phyloP scores from a whole-genome alignment of 1,139 yeast species.

The Martiniozyma asiatica region DNA sequence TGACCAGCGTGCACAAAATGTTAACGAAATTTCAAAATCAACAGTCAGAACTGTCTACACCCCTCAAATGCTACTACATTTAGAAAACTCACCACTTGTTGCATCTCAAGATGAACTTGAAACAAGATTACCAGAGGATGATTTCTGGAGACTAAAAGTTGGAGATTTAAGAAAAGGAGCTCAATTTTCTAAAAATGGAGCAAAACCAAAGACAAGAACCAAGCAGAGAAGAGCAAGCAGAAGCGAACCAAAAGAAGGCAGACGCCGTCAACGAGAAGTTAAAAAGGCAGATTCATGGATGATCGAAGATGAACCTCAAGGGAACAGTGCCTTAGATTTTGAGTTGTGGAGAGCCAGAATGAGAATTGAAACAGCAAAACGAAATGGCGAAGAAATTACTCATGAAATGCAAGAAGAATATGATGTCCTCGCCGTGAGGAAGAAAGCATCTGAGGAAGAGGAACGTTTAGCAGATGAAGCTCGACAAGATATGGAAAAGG shows the following conservation, averaged over 20 bases:
- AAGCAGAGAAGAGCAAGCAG: not conserved
- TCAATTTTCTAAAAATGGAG: too few species aligned
- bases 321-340: slow-evolving; percentile 57
- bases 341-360: slow-evolving; percentile 58
- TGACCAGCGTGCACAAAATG: slow-evolving; percentile 17
- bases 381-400: slow-evolving; percentile 33
- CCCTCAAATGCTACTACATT: slow-evolving; percentile 24
- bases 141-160: slow-evolving; percentile 8
- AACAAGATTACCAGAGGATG: slow-evolving; percentile 7
- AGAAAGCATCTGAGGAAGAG: slow-evolving; percentile 5
- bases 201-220: too few species aligned
- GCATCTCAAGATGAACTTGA: slow-evolving; percentile 4
- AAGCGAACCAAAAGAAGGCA: slow-evolving; percentile 23
- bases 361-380: slow-evolving; percentile 43
- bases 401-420: slow-evolving; percentile 20
- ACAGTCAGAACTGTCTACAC: not conserved
- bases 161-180: not conserved
- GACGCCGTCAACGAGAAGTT: slow-evolving; percentile 9
- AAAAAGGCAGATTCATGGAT: slow-evolving; percentile 40
- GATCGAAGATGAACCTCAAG: slow-evolving; percentile 27
- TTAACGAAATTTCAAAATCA: slow-evolving; percentile 6
- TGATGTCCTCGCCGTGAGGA: slow-evolving; percentile 7
- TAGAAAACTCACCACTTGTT: slow-evolving; percentile 28
- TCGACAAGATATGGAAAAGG: not conserved
- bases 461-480: not conserved